Evolutionary conservation across 176 grass and related monocot genomes (phyloP).

Genomic region (Rhynchospora tenuis): DNA sequence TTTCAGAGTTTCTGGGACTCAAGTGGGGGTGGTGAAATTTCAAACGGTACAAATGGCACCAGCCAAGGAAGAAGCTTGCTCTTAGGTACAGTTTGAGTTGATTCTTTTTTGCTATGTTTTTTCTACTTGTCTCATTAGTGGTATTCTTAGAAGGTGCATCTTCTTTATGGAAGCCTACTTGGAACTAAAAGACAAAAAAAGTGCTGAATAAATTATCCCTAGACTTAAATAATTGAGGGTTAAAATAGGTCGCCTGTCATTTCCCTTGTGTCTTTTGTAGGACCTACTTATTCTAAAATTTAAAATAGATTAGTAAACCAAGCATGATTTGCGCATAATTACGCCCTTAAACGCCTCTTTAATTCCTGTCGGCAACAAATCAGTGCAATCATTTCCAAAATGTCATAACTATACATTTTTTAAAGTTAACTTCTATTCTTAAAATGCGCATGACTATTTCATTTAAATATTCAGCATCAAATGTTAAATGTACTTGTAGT

Average conservation of each 20-base stretch:
- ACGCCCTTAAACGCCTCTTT: not conserved
- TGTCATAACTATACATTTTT: too few species aligned
- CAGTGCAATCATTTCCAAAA: not conserved
- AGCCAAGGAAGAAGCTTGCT: constrained; percentile 20
- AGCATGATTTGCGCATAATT: constrained; percentile 30
- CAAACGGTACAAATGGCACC: not conserved
- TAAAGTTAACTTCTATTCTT: not conserved
- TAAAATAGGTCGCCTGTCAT: constrained; percentile 14
- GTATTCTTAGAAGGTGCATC: constrained; percentile 21
- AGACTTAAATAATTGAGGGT: not conserved
- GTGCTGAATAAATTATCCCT: constrained; percentile 19
- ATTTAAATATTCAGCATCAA: not conserved
- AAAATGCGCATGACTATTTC: not conserved
- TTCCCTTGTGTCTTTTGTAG: constrained; percentile 23
- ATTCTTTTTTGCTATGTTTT: constrained; percentile 13
- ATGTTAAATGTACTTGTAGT: not conserved
- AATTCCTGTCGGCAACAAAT: not conserved
- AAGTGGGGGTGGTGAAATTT: constrained; percentile 37
- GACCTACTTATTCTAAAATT: constrained; percentile 27
- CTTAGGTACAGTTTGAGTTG: constrained; percentile 26
- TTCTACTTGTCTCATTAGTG: constrained; percentile 18
- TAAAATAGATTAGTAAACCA: not conserved
- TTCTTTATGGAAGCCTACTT: constrained; percentile 20
- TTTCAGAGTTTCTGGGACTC: constrained; percentile 74
- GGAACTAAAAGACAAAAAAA: constrained; percentile 24